Base-by-base conservation (phyloP, 306 rosid species). In the Urtica urens region DNA sequence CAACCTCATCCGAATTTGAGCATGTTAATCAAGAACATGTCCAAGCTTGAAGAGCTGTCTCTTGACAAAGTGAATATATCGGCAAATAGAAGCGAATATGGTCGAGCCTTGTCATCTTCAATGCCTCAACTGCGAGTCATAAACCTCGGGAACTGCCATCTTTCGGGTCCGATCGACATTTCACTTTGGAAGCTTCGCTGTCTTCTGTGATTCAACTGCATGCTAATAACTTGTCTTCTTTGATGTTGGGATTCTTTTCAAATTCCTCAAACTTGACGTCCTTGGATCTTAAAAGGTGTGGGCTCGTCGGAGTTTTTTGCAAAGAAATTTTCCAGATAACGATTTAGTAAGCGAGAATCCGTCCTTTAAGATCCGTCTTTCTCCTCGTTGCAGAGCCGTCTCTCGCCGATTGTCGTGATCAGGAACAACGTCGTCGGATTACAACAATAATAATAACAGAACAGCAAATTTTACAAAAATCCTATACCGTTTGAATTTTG, bases 241-340 rank as follows among this genome's bases (percentile, higher is more conserved):
- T 15, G 10, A 68, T 73, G 40, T 75, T 63, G 0, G 14, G 22
- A 0, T 38, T 59, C 20, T 38, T 64, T 18, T 30, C 59, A 11
- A 34, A 59, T 1, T 68, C 55, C 56, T 0, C 46, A 3, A 73
- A 39, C 19, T 50, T 68, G 79, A 45, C 58, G 37, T 49, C 53
- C 7, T 55, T 73, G 29, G 20, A 0, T 16, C 20, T 73, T 29
- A n/a, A 7, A 0, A 0, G 0, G 10, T 44, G 40, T 0, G 23
- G 38, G 1, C 51, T 68, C 31, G 0, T 2, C 12, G 75, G 75
- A 3, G 3, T 14, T 14, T 64, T 73, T 20, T 75, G 74, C 1
- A 1, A 49, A 27, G 25, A 61, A 15, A 73, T 73, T 31, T 46
- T 68, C 41, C 46, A 33, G 47, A 43, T 63, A 31, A 59, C 43